Evolutionary conservation across 768 basidiomycete genomes (phyloP).

Genomic region (Suillus hirtellus): DNA sequence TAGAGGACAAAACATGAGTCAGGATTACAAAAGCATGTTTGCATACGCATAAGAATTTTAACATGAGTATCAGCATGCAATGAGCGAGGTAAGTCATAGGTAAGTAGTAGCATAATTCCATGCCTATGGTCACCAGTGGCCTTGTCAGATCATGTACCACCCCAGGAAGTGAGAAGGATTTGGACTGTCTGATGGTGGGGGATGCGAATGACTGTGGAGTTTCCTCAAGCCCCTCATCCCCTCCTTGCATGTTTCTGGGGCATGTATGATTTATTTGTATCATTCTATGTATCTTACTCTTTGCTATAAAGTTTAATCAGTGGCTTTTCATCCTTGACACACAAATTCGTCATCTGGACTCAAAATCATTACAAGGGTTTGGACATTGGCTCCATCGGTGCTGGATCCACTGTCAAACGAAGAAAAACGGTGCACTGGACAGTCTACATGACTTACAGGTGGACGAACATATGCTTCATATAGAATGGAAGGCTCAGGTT

Average conservation of each 20-base stretch:
- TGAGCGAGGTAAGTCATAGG: too few species aligned
- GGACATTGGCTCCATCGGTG: slow-evolving; percentile 17
- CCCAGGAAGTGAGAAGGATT: slow-evolving; percentile 30
- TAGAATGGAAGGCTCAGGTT: slow-evolving; percentile 16
- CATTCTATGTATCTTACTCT: slow-evolving; percentile 13
- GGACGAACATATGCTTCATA: slow-evolving; percentile 5
- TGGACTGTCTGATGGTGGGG: slow-evolving; percentile 13
- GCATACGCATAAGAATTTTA: too few species aligned
- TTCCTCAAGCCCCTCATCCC: slow-evolving; percentile 22
- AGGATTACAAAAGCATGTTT: too few species aligned
- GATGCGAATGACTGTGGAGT: slow-evolving; percentile 26
- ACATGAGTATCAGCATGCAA: too few species aligned
- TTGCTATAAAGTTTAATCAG: slow-evolving; percentile 25
- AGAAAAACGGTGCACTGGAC: slow-evolving; percentile 5
- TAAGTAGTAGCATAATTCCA: too few species aligned
- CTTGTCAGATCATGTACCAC: slow-evolving; percentile 37
- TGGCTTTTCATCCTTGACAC: slow-evolving; percentile 27
- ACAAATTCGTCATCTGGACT: not conserved
- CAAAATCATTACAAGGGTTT: slow-evolving; percentile 5
- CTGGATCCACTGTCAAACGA: slow-evolving; percentile 15
- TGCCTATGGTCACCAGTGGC: slow-evolving; percentile 36
- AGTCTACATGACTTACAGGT: not conserved
- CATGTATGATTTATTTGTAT: slow-evolving; percentile 10
- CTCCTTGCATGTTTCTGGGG: slow-evolving; percentile 20
- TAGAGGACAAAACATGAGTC: too few species aligned